Conservation (phyloP, 768 basidiomycete genomes). For the Thelephora ganbajun region DNA sequence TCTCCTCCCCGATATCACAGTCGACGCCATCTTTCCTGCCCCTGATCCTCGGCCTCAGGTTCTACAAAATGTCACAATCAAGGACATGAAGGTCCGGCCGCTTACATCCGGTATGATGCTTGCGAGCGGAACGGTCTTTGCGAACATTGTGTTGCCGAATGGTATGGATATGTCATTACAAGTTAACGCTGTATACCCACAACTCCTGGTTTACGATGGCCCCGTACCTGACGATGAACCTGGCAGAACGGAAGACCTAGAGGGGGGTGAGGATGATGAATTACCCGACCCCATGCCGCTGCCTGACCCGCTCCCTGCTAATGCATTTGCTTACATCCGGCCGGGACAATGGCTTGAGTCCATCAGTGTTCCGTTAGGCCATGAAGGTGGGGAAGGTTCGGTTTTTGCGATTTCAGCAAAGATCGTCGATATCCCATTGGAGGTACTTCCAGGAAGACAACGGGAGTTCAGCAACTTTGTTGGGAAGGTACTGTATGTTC, state of each 20-base stretch:
- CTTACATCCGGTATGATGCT: conserved; percentile 29
- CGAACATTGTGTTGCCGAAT: conserved; percentile 48
- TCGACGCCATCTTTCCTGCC: conserved; percentile 46
- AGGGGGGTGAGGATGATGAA: conserved; percentile 9
- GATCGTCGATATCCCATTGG: conserved; percentile 59
- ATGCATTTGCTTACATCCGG: conserved; percentile 63
- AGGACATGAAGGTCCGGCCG: conserved; percentile 59
- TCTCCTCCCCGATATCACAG: conserved; percentile 32
- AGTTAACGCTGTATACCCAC: conserved; percentile 54
- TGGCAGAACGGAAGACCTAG: not conserved
- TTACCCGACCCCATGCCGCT: conserved; percentile 32
- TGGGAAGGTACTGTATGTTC: conserved; percentile 39
- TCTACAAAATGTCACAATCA: conserved; percentile 58
- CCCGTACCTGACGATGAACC: conserved; percentile 28
- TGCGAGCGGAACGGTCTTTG: conserved; percentile 59
- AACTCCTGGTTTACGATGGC: conserved; percentile 70
- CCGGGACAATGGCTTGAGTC: conserved; percentile 56
- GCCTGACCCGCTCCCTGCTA: conserved; percentile 53
- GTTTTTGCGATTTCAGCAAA: conserved; percentile 47
- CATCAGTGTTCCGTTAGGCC: conserved; percentile 25
- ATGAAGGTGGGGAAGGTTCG: conserved; percentile 32
- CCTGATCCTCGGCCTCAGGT: conserved; percentile 51
- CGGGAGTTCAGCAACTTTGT: conserved; percentile 67
- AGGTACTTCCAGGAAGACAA: conserved; percentile 68
- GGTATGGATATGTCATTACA: conserved; percentile 56